phyloP scores from a whole-genome alignment of 306 rosid species.

The Inga leiocalycina region DNA sequence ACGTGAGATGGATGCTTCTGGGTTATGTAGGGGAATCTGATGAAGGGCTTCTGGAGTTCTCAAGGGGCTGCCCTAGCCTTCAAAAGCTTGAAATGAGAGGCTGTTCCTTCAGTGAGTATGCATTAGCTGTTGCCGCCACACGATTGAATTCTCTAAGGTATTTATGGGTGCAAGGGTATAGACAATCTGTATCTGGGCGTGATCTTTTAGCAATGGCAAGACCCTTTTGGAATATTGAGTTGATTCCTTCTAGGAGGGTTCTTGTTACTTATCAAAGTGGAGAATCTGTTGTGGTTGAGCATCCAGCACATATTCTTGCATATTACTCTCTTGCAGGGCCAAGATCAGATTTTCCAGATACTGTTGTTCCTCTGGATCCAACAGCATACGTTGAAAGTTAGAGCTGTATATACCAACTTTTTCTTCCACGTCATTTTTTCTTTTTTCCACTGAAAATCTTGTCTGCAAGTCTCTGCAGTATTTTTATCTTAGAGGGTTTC shows the following conservation, averaged over 20 bases:
- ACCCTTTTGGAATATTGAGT: constrained; percentile 88
- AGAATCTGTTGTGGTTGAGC: constrained; percentile 44
- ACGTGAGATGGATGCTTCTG: constrained; percentile 97
- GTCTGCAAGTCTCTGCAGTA: constrained; percentile 47
- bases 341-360: constrained; percentile 78
- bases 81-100: constrained; percentile 95
- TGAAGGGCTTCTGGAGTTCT: constrained; percentile 74
- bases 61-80: constrained; percentile 89
- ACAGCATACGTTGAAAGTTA: constrained; percentile 39
- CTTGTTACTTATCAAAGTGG: constrained; percentile 15
- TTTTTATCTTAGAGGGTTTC: constrained; percentile 46
- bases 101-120: constrained; percentile 86
- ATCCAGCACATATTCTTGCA: constrained; percentile 92
- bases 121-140: constrained; percentile 73
- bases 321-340: constrained; percentile 98
- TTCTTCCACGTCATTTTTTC: neutral
- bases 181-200: constrained; percentile 57
- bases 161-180: constrained; percentile 94
- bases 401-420: constrained; percentile 50
- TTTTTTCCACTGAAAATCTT: constrained; percentile 34
- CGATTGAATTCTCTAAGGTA: constrained; percentile 72
- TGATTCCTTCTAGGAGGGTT: constrained; percentile 71
- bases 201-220: constrained; percentile 87
- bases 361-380: constrained; percentile 68
- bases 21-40: constrained; percentile 91